phyloP scores from a whole-genome alignment of 2,329 filamentous ascomycete species.

The Fusarium bactridioides region DNA sequence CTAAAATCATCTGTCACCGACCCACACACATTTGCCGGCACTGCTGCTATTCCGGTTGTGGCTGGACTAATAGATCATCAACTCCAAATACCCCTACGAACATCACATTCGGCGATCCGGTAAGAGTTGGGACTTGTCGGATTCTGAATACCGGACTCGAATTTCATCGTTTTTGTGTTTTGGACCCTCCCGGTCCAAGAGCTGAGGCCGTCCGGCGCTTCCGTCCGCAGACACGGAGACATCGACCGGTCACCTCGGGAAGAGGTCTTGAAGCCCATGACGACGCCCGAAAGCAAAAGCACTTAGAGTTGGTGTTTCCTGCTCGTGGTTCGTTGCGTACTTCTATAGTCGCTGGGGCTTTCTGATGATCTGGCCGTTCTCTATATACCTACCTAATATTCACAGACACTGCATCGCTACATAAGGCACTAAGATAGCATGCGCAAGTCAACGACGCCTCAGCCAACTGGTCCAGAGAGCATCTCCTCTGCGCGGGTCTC shows the following conservation, averaged over 20 bases:
- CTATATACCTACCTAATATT: neutral
- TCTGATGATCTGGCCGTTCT: neutral
- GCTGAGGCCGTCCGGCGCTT: constrained; percentile 40
- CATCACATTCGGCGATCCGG: neutral
- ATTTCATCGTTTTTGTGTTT: constrained; percentile 16
- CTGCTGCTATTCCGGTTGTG: constrained; percentile 34
- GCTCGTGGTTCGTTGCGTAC: neutral
- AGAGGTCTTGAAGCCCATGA: constrained; percentile 21
- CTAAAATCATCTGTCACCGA: constrained; percentile 23
- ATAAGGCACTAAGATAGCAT: constrained; percentile 1
- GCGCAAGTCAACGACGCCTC: constrained; percentile 35
- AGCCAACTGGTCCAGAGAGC: constrained; percentile 34
- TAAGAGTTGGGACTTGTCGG: constrained; percentile 2
- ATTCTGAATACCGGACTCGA: neutral
- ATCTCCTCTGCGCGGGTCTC: constrained; percentile 38
- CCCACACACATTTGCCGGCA: constrained; percentile 34
- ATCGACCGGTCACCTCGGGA: constrained; percentile 33
- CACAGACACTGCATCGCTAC: neutral
- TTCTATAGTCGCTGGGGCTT: neutral
- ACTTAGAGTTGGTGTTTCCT: constrained; percentile 17
- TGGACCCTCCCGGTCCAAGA: constrained; percentile 25
- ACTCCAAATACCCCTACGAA: constrained; percentile 20
- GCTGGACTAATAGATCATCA: constrained; percentile 36
- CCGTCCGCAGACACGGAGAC: constrained; percentile 31
- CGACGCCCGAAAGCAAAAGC: constrained; percentile 9